Base-by-base conservation (phyloP, 805 yeast species). In the Yarrowia sp. region DNA sequence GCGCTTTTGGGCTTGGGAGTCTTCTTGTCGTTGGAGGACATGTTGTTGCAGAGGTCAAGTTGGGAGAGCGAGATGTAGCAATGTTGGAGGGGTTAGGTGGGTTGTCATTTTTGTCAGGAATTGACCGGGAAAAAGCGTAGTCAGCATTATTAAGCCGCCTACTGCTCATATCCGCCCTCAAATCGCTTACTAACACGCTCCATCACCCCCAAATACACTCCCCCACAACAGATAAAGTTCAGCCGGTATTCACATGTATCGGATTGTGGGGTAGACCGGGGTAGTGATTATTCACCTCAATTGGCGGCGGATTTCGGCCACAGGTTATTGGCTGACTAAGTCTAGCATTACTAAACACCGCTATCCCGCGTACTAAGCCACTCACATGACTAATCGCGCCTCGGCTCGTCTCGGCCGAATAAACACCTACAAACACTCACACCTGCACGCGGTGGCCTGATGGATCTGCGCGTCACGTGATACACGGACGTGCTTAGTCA, bases 201-300 rank as follows among this genome's bases (percentile, higher is more conserved):
- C 16, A 4, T 4, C 22, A 4, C 39, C 6, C 19, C 7, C 7
- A 16, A 1, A 2, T 13, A 18, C 39, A 4, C 13, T 9, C 2
- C 22, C 19, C 39, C 25, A 19, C 10, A 10, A 2, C 4, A 3
- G 16, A 14, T 47, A 32, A 47, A 47, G 39, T 31, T 47, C 39
- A 21, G 24, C 39, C 56, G 38, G 56, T 32, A 47, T 47, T 47
- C 56, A 47, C 56, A 47, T 47, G 56, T 46, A 46, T 47, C 56
- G 32, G 35, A 33, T 29, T 47, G 56, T 31, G 56, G 56, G 51
- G 51, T 44, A 44, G 35, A 27, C 35, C 21, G 24, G 14, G 14
- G 5, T 3, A 2, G 22, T 44, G 49, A 44, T 29, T 44, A 44
- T 29, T 44, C 35, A 16, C 16, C 13, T 25, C 51, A 44, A 44